Conservation (phyloP, 78 protist genomes). For the Dictyostelium intermedium region DNA sequence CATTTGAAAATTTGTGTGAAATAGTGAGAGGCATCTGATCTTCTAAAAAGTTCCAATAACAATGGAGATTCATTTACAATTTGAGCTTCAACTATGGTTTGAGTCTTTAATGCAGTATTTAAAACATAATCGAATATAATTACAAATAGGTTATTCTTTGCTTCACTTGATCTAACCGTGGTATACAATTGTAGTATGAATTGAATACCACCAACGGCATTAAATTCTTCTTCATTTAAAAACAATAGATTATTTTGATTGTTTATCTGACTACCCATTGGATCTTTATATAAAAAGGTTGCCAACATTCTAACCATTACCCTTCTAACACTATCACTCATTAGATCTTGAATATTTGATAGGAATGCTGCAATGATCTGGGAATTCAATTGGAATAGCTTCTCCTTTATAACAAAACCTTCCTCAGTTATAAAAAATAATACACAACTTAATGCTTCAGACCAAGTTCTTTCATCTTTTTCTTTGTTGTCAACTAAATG, state of each 20-base stretch:
- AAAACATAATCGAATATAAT: slow-evolving; percentile 70
- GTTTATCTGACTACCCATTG: neutral
- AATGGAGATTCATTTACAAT: slow-evolving; percentile 58
- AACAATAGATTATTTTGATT: neutral
- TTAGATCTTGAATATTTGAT: slow-evolving; percentile 1
- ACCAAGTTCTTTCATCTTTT: slow-evolving; percentile 52
- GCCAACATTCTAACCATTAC: slow-evolving; percentile 50
- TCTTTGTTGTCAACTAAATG: neutral
- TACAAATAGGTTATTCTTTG: slow-evolving; percentile 68
- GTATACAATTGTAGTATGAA: slow-evolving; percentile 44
- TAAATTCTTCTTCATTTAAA: slow-evolving; percentile 61
- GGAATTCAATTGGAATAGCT: slow-evolving; percentile 11
- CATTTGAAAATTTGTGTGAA: slow-evolving; percentile 67
- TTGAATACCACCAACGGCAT: slow-evolving; percentile 47
- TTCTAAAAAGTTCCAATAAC: slow-evolving; percentile 52
- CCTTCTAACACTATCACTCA: slow-evolving; percentile 36
- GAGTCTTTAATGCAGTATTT: slow-evolving; percentile 32
- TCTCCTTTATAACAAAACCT: slow-evolving; percentile 25
- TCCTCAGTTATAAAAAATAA: slow-evolving; percentile 37
- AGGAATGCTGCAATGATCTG: slow-evolving; percentile 41
- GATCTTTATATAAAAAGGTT: slow-evolving; percentile 32
- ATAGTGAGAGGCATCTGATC: slow-evolving; percentile 80
- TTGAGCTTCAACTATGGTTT: slow-evolving; percentile 52
- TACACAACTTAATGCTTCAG: slow-evolving; percentile 45
- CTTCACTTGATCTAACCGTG: slow-evolving; percentile 51